phyloP scores from a whole-genome alignment of 495 filamentous ascomycete species.

The Xylaria bambusicola region DNA sequence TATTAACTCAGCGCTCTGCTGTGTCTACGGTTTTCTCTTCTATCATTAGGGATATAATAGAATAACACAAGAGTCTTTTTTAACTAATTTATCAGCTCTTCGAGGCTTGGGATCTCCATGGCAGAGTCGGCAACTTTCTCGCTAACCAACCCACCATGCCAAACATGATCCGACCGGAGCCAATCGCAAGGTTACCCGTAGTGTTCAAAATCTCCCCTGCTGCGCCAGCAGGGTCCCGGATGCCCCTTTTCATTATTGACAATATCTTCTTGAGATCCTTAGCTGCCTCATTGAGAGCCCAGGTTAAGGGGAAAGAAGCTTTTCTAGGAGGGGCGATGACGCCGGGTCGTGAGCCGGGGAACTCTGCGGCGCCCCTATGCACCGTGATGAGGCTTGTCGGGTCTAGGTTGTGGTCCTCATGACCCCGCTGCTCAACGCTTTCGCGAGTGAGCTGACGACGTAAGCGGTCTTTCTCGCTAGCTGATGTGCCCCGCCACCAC shows the following conservation, averaged over 20 bases:
- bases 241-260: background rate
- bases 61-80: no score
- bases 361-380: slow-evolving; percentile 13
- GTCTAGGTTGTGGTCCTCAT: slow-evolving; percentile 60
- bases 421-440: slow-evolving; percentile 63
- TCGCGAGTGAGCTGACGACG: slow-evolving; percentile 62
- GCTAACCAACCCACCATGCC: slow-evolving; percentile 6
- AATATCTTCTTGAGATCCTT: background rate
- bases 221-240: background rate
- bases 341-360: slow-evolving; percentile 15
- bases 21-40: no score
- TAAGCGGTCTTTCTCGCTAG: slow-evolving; percentile 52
- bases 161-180: slow-evolving; percentile 5
- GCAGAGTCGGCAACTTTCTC: background rate
- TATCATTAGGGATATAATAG: no score
- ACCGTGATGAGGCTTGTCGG: slow-evolving; percentile 8
- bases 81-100: background rate
- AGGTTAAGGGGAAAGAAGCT: slow-evolving; percentile 12
- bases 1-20: no score
- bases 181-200: slow-evolving; percentile 4
- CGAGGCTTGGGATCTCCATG: background rate
- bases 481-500: slow-evolving; percentile 65
- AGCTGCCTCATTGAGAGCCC: slow-evolving; percentile 6
- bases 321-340: slow-evolving; percentile 10
- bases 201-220: background rate